A percentile compares a stretch with the other conserved stretches of the same genome.
Conservation (phyloP, 2,329 filamentous ascomycete genomes). For the Verticillium alfalfae region DNA sequence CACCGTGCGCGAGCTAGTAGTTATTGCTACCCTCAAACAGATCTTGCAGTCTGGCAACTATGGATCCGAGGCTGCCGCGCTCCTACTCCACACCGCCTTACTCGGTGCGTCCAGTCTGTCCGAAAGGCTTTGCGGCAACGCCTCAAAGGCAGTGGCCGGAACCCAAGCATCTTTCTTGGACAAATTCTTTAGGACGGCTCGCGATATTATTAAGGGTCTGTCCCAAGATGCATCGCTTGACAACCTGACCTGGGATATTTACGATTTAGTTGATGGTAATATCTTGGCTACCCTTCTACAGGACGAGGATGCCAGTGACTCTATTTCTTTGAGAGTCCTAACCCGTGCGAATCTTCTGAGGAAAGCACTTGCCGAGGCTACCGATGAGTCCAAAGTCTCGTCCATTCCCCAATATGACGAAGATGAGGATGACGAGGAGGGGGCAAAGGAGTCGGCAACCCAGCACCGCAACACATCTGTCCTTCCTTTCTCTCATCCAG, state of each 20-base stretch:
- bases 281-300: slow-evolving; percentile 14
- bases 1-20: slow-evolving; percentile 13
- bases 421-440: background rate
- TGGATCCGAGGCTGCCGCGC: background rate
- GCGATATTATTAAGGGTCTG: background rate
- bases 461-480: slow-evolving; percentile 16
- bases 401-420: background rate
- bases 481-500: slow-evolving; percentile 40
- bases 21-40: slow-evolving; percentile 5
- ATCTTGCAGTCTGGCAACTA: background rate
- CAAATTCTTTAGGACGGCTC: background rate
- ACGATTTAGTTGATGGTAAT: slow-evolving; percentile 25
- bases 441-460: background rate
- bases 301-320: background rate
- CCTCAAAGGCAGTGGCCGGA: background rate
- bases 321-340: background rate
- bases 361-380: background rate
- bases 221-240: background rate
- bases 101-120: background rate
- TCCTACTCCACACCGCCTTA: background rate
- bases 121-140: background rate
- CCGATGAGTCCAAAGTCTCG: background rate
- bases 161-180: background rate
- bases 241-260: slow-evolving; percentile 18
- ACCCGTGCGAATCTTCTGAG: background rate